phyloP scores from a whole-genome alignment of 176 grass and related monocot species.

The Oryza nivara region DNA sequence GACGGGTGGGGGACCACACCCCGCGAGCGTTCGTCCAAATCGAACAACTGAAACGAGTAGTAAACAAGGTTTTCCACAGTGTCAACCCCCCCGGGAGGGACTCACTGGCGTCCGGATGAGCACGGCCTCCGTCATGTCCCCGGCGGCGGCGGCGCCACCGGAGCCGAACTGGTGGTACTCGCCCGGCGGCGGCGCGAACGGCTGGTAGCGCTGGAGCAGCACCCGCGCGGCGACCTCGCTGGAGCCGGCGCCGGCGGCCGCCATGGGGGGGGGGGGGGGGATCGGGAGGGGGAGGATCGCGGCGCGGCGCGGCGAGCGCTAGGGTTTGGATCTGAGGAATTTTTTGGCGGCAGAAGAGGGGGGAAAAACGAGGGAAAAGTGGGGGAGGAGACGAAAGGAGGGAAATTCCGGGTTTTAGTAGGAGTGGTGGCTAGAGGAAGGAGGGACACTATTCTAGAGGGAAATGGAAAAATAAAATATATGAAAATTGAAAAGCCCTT shows the following conservation, averaged over 20 bases:
- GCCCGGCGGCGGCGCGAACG: slow-evolving; percentile 48
- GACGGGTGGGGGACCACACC: too few relatives aligned
- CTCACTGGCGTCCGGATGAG: slow-evolving; percentile 66
- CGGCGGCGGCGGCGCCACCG: background rate
- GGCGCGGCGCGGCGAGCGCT: background rate
- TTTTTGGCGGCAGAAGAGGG: slow-evolving; percentile 39
- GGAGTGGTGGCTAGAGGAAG: background rate
- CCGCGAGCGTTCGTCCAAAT: slow-evolving; percentile 2
- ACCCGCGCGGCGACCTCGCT: slow-evolving; percentile 42
- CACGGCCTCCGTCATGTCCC: slow-evolving; percentile 48
- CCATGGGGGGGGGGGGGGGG: slow-evolving; percentile 22
- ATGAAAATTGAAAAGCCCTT: too few relatives aligned
- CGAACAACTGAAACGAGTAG: slow-evolving; percentile 40
- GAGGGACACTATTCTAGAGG: too few relatives aligned
- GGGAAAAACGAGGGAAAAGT: slow-evolving; percentile 50
- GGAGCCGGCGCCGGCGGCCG: slow-evolving; percentile 44
- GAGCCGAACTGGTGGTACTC: slow-evolving; percentile 65
- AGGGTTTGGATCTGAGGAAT: slow-evolving; percentile 48
- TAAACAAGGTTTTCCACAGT: slow-evolving; percentile 22
- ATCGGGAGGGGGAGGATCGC: slow-evolving; percentile 18
- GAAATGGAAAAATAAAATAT: background rate
- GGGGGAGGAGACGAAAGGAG: slow-evolving; percentile 43
- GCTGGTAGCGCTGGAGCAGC: slow-evolving; percentile 57
- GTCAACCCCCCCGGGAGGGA: background rate
- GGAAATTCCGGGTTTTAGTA: slow-evolving; percentile 57